Base-by-base conservation (phyloP, 306 rosid species). In the Prunus fruticosa region DNA sequence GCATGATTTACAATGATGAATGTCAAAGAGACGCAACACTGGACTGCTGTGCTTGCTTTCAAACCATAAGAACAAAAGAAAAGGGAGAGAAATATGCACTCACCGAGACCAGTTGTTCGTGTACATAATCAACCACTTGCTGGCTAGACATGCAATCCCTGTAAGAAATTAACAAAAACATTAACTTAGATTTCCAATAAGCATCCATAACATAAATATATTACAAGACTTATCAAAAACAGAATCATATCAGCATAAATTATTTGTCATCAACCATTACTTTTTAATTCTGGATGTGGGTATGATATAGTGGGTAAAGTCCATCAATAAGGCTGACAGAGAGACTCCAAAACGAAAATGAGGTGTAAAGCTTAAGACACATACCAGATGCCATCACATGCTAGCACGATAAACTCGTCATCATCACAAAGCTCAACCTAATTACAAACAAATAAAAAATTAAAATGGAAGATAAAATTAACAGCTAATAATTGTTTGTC, bases 121-220 rank as follows among this genome's bases (percentile, higher is more conserved):
- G 97, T 73, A 95, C 82, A 82, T 84, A 92, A 81, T 92, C 90
- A 16, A 95, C 97, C 82, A 92, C 77, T 75, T 95, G 96, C 81
- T 95, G 99, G 89, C 97, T 92, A 72, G 97, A 87, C 95, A 92
- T 80, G 92, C 99, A 92, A 79, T 92, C 98, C 98, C 98, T 95
- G 89, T 72, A 76, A 88, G 80, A 73, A 79, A 85, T 72, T 52
- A 66, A 32, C 53, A 78, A 87, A 62, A 73, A 81, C 50, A 60
- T 45, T 13, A 45, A 67, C 64, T 73, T 28, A 8, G 45, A 43
- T 25, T 23, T 4, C 54, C 3, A 57, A 73, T 11, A 58, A 43
- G 53, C 57, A 23, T 58, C 76, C 25, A 4, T 38, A 20, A 56
- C 66, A 54, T 32, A 20, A 8, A 38, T 30, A 47, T 15, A 22